Conservation (phyloP, 176 grass and related monocot species). For the Otatea glauca region DNA sequence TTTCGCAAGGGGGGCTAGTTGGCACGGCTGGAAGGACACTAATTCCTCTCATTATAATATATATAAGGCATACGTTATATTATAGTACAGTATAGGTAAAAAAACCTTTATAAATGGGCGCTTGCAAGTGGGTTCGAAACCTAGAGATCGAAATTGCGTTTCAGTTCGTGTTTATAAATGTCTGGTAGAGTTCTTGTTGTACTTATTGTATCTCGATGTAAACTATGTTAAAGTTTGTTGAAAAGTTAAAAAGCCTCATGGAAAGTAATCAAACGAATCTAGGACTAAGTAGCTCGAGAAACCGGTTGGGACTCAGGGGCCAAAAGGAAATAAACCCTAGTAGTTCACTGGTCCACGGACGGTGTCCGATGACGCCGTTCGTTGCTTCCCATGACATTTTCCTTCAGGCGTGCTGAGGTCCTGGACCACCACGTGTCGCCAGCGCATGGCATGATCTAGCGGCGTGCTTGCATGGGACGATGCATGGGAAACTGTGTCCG, state of each 20-base stretch:
- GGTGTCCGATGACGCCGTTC: neutral
- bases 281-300: neutral
- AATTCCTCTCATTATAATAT: too few species aligned
- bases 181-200: too few species aligned
- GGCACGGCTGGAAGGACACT: too few species aligned
- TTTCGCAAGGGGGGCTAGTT: too few species aligned
- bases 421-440: slow-evolving; percentile 34
- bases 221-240: too few species aligned
- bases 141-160: too few species aligned
- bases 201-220: too few species aligned
- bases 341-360: neutral
- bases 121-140: too few species aligned
- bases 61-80: too few species aligned
- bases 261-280: neutral
- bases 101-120: too few species aligned
- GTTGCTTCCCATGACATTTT: neutral
- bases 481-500: neutral
- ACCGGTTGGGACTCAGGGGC: neutral
- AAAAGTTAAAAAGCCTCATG: neutral
- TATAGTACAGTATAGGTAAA: too few species aligned
- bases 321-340: neutral
- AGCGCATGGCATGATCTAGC: neutral
- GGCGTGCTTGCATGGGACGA: neutral
- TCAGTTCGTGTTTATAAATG: too few species aligned
- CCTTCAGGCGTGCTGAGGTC: neutral